Percentiles rank a stretch among this genome's conserved stretches.
Conservation (phyloP, 2,329 filamentous ascomycete species). For the Salinomyces thailandicus region DNA sequence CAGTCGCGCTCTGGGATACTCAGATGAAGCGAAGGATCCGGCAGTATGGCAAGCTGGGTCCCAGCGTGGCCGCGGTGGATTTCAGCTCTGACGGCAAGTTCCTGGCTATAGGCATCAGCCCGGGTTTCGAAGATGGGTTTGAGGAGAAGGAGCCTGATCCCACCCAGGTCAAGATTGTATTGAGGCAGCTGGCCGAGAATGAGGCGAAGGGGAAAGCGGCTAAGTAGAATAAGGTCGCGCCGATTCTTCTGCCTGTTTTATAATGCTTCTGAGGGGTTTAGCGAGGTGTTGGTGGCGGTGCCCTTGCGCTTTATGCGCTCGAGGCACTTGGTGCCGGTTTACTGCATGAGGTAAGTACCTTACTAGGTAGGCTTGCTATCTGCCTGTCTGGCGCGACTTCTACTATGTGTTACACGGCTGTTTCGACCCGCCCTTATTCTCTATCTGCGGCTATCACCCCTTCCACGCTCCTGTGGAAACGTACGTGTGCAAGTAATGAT, state of each 20-base stretch:
- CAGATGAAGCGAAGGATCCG: slow-evolving; percentile 80
- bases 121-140: slow-evolving; percentile 79
- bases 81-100: slow-evolving; percentile 71
- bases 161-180: slow-evolving; percentile 59
- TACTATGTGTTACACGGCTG: too few species aligned
- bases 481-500: too few species aligned
- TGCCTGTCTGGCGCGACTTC: too few species aligned
- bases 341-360: too few species aligned
- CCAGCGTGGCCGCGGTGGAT: slow-evolving; percentile 64
- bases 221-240: background rate
- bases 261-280: background rate
- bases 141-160: slow-evolving; percentile 67
- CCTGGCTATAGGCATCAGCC: slow-evolving; percentile 70
- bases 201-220: slow-evolving; percentile 69
- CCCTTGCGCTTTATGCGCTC: too few species aligned
- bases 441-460: too few species aligned
- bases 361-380: too few species aligned
- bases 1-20: slow-evolving; percentile 88
- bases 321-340: too few species aligned
- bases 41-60: slow-evolving; percentile 75
- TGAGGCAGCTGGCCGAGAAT: slow-evolving; percentile 73
- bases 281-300: slow-evolving; percentile 1
- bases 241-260: background rate
- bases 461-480: too few species aligned
- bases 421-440: too few species aligned